phyloP scores from a whole-genome alignment of 805 yeast species.

The Kazachstania bromeliacearum region DNA sequence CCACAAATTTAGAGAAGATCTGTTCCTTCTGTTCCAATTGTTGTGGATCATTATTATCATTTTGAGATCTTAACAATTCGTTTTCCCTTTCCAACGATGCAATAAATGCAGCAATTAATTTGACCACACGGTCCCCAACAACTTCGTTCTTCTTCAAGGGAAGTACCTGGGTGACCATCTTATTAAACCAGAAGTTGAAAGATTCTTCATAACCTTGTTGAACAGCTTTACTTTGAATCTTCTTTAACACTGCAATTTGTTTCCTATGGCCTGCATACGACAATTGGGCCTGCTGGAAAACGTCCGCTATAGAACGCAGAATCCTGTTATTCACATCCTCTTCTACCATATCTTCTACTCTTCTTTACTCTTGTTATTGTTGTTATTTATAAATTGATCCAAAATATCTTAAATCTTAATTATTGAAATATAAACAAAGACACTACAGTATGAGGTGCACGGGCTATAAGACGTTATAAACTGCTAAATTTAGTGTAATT shows the following conservation, averaged over 20 bases:
- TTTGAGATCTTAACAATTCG: slow-evolving; percentile 14
- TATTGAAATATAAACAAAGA: too few relatives aligned
- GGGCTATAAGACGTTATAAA: too few relatives aligned
- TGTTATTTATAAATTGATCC: too few relatives aligned
- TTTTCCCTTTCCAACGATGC: slow-evolving; percentile 34
- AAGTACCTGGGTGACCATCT: slow-evolving; percentile 53
- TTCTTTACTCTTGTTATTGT: too few relatives aligned
- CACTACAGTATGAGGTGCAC: too few relatives aligned
- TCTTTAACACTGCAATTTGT: slow-evolving; percentile 53
- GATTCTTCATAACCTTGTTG: slow-evolving; percentile 44
- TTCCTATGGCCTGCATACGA: slow-evolving; percentile 70
- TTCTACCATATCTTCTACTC: slow-evolving; percentile 16
- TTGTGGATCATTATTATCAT: slow-evolving; percentile 18
- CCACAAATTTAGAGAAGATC: slow-evolving; percentile 45
- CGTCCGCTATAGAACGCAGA: slow-evolving; percentile 45
- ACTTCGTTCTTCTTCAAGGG: slow-evolving; percentile 59
- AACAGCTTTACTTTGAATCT: slow-evolving; percentile 47
- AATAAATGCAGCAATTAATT: slow-evolving; percentile 52
- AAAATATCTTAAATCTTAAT: too few relatives aligned
- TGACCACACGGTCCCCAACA: slow-evolving; percentile 68
- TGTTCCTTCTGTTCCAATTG: slow-evolving; percentile 31
- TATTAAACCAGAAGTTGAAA: slow-evolving; percentile 53
- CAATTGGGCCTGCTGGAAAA: slow-evolving; percentile 72
- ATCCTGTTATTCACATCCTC: slow-evolving; percentile 30
- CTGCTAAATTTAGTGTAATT: too few relatives aligned